phyloP scores from a whole-genome alignment of 1,284 basidiomycete species.

The Hypsizygus ulmarius region DNA sequence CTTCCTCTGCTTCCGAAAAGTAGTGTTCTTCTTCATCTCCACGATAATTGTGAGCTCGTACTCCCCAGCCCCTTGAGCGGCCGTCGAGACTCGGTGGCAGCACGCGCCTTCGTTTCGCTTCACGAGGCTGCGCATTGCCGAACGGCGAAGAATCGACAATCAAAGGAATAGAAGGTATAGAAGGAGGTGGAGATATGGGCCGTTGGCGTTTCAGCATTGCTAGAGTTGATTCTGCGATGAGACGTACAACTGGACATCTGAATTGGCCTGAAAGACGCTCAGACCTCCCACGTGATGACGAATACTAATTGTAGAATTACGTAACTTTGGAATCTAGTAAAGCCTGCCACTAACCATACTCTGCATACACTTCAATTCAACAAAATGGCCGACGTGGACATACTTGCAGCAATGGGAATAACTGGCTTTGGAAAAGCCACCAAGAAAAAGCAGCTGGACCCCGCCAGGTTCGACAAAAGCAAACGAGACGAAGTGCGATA shows the following conservation, averaged over 20 bases:
- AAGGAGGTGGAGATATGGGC: slow-evolving; percentile 46
- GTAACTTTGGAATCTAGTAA: slow-evolving; percentile 6
- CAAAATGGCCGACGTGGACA: slow-evolving; percentile 59
- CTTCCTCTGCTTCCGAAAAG: slow-evolving; percentile 35
- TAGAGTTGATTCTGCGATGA: background rate
- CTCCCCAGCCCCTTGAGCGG: slow-evolving; percentile 38
- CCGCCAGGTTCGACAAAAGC: slow-evolving; percentile 70
- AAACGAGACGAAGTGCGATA: slow-evolving; percentile 51
- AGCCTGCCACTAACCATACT: background rate
- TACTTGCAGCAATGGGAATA: slow-evolving; percentile 79
- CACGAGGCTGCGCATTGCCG: slow-evolving; percentile 28
- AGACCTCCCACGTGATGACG: slow-evolving; percentile 4
- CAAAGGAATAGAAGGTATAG: slow-evolving; percentile 37
- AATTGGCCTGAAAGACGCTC: background rate
- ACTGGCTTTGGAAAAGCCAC: slow-evolving; percentile 71
- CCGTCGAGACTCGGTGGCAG: slow-evolving; percentile 47
- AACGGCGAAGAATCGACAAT: slow-evolving; percentile 25
- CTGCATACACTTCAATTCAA: slow-evolving; percentile 3
- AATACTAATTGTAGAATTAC: slow-evolving; percentile 6
- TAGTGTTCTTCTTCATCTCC: slow-evolving; percentile 32
- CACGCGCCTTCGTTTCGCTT: slow-evolving; percentile 48
- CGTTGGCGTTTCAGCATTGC: slow-evolving; percentile 70
- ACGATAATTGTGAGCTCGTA: slow-evolving; percentile 18
- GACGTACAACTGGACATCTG: slow-evolving; percentile 1
- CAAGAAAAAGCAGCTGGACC: slow-evolving; percentile 66